Evolutionary conservation across 768 basidiomycete species (phyloP).

Genomic region (Holtermannia corniformis): DNA sequence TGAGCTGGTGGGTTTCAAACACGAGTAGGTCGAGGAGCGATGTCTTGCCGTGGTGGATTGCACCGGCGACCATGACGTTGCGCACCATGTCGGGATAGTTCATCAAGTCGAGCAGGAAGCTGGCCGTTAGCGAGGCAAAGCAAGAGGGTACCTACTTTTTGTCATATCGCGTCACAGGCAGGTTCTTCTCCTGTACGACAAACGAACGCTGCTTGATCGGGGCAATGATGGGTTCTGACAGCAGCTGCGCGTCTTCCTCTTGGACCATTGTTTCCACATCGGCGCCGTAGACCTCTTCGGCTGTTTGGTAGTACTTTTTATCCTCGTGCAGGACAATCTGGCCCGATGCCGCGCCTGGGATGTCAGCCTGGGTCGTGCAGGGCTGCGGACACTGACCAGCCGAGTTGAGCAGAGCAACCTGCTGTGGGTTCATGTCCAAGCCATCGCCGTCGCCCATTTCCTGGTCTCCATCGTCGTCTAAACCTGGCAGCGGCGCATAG

Average conservation of each 20-base stretch:
- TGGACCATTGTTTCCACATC: conserved; percentile 95
- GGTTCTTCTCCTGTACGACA: conserved; percentile 86
- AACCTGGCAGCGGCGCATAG: conserved; percentile 65
- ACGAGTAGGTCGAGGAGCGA: conserved; percentile 94
- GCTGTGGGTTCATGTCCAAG: conserved; percentile 24
- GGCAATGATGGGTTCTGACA: conserved; percentile 88
- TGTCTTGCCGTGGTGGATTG: conserved; percentile 96
- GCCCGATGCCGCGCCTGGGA: conserved; percentile 32
- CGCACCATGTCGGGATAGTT: conserved; percentile 87
- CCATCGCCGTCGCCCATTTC: conserved; percentile 41
- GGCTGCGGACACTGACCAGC: conserved; percentile 27
- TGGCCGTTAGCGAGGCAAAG: conserved; percentile 36
- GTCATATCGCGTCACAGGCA: conserved; percentile 95
- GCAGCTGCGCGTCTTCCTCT: conserved; percentile 93
- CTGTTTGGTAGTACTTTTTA: conserved; percentile 95
- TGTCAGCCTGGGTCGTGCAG: neutral
- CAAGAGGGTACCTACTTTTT: conserved; percentile 63
- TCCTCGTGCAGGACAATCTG: conserved; percentile 75
- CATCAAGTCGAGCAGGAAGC: conserved; percentile 86
- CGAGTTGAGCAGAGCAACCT: conserved; percentile 24
- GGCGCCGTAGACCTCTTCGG: conserved; percentile 79
- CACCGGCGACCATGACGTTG: conserved; percentile 92
- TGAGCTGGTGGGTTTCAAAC: conserved; percentile 88
- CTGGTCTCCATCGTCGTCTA: conserved; percentile 58
- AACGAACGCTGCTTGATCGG: conserved; percentile 93